Evolutionary conservation across 73 alveolate species (phyloP).

Genomic region (Tetrahymena thermophila): DNA sequence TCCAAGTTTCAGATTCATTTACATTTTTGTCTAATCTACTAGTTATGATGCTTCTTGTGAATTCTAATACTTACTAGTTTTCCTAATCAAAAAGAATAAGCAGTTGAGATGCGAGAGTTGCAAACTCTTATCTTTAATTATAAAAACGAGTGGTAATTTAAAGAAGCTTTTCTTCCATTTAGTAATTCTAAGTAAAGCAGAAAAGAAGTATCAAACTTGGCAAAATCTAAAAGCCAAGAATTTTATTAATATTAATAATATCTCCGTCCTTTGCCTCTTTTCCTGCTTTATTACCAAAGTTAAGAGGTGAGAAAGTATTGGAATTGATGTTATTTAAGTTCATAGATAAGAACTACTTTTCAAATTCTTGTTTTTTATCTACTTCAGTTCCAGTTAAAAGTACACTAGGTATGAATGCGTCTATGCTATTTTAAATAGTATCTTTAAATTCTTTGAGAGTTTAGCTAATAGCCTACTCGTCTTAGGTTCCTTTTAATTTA

Average conservation of each 20-base stretch:
- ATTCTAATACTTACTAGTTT: constrained; percentile 8
- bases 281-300: constrained; percentile 4
- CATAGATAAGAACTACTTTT: neutral
- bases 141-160: constrained; percentile 23
- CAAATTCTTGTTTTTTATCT: constrained; percentile 24
- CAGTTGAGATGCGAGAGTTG: constrained; percentile 16
- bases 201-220: constrained; percentile 23
- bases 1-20: constrained; percentile 46
- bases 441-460: neutral
- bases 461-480: neutral
- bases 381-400: constrained; percentile 32
- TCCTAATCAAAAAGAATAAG: constrained; percentile 16
- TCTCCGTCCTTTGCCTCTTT: constrained; percentile 24
- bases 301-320: neutral
- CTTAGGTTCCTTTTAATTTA: neutral
- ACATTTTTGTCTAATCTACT: constrained; percentile 32
- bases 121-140: constrained; percentile 38
- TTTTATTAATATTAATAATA: constrained; percentile 25
- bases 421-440: neutral
- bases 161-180: constrained; percentile 18
- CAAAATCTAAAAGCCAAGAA: constrained; percentile 21
- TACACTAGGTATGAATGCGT: constrained; percentile 22
- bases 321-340: neutral
- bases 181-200: constrained; percentile 25
- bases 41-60: constrained; percentile 10